phyloP scores from a whole-genome alignment of 306 rosid species.

The Cercis canadensis region DNA sequence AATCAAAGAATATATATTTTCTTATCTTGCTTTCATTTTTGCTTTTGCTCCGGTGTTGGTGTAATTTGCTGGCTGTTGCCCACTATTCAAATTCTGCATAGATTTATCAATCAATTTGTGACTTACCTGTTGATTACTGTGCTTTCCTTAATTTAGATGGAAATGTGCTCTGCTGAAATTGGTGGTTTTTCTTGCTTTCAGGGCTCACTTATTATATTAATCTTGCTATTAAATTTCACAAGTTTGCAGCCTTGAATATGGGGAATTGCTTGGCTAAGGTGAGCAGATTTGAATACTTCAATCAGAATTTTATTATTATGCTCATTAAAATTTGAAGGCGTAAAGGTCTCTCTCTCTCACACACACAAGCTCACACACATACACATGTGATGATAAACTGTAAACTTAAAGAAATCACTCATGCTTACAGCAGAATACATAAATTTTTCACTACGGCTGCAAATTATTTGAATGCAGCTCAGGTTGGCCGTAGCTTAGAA shows the following conservation, averaged over 20 bases:
- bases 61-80: neutral
- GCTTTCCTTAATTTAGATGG: constrained; percentile 9
- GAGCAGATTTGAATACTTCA: constrained; percentile 21
- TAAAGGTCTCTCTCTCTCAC: neutral
- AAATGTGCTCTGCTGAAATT: constrained; percentile 29
- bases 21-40: too few species aligned
- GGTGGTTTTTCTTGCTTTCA: constrained; percentile 42
- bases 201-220: constrained; percentile 28
- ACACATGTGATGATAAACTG: neutral
- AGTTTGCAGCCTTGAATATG: constrained; percentile 58
- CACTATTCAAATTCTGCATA: constrained; percentile 7
- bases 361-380: too few species aligned
- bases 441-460: neutral
- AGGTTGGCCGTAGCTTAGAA: neutral
- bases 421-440: neutral
- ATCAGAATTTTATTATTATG: constrained; percentile 19
- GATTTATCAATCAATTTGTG: neutral
- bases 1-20: too few species aligned
- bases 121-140: constrained; percentile 24
- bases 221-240: constrained; percentile 22
- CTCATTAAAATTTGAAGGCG: constrained; percentile 17
- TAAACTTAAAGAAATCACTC: neutral
- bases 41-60: neutral
- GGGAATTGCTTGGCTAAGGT: constrained; percentile 81
- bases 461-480: neutral